Base-by-base conservation (phyloP, 2,329 filamentous ascomycete species). In the Clonostachys rhizophaga region DNA sequence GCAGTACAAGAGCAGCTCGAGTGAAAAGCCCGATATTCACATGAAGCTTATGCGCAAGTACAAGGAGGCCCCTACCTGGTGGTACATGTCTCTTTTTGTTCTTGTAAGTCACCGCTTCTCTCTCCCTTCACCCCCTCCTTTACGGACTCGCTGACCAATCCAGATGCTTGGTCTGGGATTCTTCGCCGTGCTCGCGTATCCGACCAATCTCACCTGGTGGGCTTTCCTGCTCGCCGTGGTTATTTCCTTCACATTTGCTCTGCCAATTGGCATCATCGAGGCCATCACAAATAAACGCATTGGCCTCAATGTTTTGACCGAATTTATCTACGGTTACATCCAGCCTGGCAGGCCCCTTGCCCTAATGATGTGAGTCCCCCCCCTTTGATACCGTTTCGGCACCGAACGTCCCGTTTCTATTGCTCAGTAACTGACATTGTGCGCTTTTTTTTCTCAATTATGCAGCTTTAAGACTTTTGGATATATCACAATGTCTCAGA, bases 311-410 rank as follows among this genome's bases (percentile, higher is more conserved):
- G 85, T 91, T 24, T 68, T 90, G 51, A 87, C 85, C 1, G 86
- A 89, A 65, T 88, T 89, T 52, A 69, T 91, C 5, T 81, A 83
- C 49, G 87, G 87, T 2, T 90, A 90, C 57, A 86, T 90, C 56
- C 84, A 88, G 52, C 86, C 86, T 0, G 87, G 87, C 3, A 70
- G 78, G 6, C 86, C 87, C 0, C 67, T 90, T 47, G 86, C 83
- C 0, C 78, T 89, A 51, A 90, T 91, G 86, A 74, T 89, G 69
- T 87, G 59, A 54, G 70, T 16, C 24, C 24, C 24, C 24, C 24
- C 24, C 24, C 24, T 3, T 30, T 30, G 24, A 24, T 24, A 24
- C 24, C 24, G 24, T 10, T 30, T 30, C 24, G 24, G 24, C 24
- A 10, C 24, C 24, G 24, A 30, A 30, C 4, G 8, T 30, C 24